Evolutionary conservation across 2,329 filamentous ascomycete genomes (phyloP).

Genomic region (Tolypocladium tropicale): DNA sequence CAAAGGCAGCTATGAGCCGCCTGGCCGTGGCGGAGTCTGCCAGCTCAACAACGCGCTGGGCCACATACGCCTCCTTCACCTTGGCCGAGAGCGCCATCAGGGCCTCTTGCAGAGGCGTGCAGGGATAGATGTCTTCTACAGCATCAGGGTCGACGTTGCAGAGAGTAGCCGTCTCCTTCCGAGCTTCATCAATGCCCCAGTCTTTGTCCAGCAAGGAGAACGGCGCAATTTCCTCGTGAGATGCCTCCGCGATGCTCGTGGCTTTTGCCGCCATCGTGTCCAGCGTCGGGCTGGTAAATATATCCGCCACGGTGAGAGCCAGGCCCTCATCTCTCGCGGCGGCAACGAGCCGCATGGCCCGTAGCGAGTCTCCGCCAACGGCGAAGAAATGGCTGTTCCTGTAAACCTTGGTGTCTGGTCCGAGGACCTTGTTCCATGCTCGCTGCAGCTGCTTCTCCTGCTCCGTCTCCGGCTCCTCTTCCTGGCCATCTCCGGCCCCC

Average conservation of each 20-base stretch:
- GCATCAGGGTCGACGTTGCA: constrained; percentile 23
- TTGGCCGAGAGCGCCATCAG: constrained; percentile 43
- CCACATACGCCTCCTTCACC: constrained; percentile 40
- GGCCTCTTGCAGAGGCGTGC: constrained; percentile 43
- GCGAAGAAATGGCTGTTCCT: constrained; percentile 34
- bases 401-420: constrained; percentile 20
- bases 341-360: constrained; percentile 40
- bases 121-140: constrained; percentile 43
- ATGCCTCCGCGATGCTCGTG: constrained; percentile 11
- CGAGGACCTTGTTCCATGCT: constrained; percentile 28
- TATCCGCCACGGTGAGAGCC: constrained; percentile 31
- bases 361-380: constrained; percentile 39
- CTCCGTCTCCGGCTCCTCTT: constrained; percentile 24
- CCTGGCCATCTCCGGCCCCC: constrained; percentile 4
- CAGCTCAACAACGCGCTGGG: constrained; percentile 35
- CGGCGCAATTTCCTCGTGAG: constrained; percentile 15
- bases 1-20: constrained; percentile 32
- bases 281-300: constrained; percentile 34
- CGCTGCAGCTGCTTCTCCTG: constrained; percentile 25
- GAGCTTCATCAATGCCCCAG: constrained; percentile 23
- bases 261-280: constrained; percentile 29
- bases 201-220: constrained; percentile 29
- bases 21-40: constrained; percentile 22
- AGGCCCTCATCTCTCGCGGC: constrained; percentile 28
- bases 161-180: constrained; percentile 25